Conservation (phyloP, 192 early-diverging fungal genomes). For the Mortierella antarctica region DNA sequence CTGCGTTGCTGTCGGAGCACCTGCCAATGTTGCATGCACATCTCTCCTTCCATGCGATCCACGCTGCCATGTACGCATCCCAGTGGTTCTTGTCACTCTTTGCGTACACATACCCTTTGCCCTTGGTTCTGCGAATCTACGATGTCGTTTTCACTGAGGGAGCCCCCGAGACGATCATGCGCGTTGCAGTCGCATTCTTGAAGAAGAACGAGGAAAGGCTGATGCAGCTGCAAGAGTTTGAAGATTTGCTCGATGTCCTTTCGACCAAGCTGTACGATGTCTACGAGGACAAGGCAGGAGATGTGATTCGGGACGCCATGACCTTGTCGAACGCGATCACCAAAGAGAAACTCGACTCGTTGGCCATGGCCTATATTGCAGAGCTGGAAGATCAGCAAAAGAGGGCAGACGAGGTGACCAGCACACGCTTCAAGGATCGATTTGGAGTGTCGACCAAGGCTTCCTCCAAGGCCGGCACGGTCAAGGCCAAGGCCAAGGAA, state of each 20-base stretch:
- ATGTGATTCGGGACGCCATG: slow-evolving; percentile 85
- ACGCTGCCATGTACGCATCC: slow-evolving; percentile 91
- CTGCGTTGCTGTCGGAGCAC: slow-evolving; percentile 77
- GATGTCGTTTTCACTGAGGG: slow-evolving; percentile 95
- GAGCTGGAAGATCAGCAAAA: slow-evolving; percentile 66
- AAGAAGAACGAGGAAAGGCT: slow-evolving; percentile 80
- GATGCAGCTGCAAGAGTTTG: slow-evolving; percentile 77
- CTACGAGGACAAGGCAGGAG: slow-evolving; percentile 68
- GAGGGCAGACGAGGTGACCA: slow-evolving; percentile 56
- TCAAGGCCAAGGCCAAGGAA: neutral
- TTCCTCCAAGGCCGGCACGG: neutral
- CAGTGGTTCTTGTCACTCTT: slow-evolving; percentile 99
- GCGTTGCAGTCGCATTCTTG: slow-evolving; percentile 88
- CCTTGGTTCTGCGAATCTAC: slow-evolving; percentile 89
- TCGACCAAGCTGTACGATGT: slow-evolving; percentile 85
- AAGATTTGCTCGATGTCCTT: slow-evolving; percentile 84
- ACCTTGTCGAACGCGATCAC: slow-evolving; percentile 74
- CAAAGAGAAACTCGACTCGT: slow-evolving; percentile 73
- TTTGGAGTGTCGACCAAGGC: slow-evolving; percentile 30
- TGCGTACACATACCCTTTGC: slow-evolving; percentile 94
- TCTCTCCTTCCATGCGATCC: slow-evolving; percentile 75
- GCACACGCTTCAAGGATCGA: slow-evolving; percentile 62
- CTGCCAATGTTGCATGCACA: slow-evolving; percentile 84
- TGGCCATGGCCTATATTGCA: slow-evolving; percentile 67
- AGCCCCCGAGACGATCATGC: slow-evolving; percentile 88